Evolutionary conservation across 2,329 filamentous ascomycete genomes (phyloP).

Genomic region (Ramularia endophylla): DNA sequence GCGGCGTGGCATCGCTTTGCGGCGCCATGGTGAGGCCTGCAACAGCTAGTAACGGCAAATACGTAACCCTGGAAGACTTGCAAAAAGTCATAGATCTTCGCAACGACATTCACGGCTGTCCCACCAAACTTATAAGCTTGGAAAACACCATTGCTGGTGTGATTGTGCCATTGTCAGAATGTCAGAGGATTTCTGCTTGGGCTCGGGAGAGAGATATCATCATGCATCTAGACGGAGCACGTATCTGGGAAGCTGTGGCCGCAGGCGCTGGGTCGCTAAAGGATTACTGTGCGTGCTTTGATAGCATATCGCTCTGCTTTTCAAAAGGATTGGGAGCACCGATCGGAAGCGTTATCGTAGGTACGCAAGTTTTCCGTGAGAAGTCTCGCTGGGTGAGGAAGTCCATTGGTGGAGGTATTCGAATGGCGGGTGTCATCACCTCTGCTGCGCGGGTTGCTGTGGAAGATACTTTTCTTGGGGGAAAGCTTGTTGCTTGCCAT

Average conservation of each 20-base stretch:
- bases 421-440: slow-evolving; percentile 70
- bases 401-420: slow-evolving; percentile 69
- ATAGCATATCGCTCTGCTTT: slow-evolving; percentile 72
- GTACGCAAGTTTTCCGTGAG: slow-evolving; percentile 52
- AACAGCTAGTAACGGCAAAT: slow-evolving; percentile 61
- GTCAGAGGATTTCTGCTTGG: slow-evolving; percentile 63
- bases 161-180: slow-evolving; percentile 69
- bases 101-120: slow-evolving; percentile 70
- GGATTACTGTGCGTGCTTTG: slow-evolving; percentile 63
- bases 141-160: slow-evolving; percentile 82
- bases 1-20: slow-evolving; percentile 63
- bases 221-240: slow-evolving; percentile 72
- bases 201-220: slow-evolving; percentile 56
- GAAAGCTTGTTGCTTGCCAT: slow-evolving; percentile 57
- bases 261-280: slow-evolving; percentile 61
- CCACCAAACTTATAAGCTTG: slow-evolving; percentile 72
- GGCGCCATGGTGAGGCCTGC: slow-evolving; percentile 65
- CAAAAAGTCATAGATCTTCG: slow-evolving; percentile 57
- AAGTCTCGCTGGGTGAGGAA: slow-evolving; percentile 73
- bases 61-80: slow-evolving; percentile 74
- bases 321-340: slow-evolving; percentile 79
- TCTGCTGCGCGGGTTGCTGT: slow-evolving; percentile 71
- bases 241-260: slow-evolving; percentile 75
- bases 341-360: slow-evolving; percentile 68
- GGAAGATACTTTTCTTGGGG: slow-evolving; percentile 70